Evolutionary conservation across 2,329 filamentous ascomycete species (phyloP).

Genomic region (Cryphonectria parasitica): DNA sequence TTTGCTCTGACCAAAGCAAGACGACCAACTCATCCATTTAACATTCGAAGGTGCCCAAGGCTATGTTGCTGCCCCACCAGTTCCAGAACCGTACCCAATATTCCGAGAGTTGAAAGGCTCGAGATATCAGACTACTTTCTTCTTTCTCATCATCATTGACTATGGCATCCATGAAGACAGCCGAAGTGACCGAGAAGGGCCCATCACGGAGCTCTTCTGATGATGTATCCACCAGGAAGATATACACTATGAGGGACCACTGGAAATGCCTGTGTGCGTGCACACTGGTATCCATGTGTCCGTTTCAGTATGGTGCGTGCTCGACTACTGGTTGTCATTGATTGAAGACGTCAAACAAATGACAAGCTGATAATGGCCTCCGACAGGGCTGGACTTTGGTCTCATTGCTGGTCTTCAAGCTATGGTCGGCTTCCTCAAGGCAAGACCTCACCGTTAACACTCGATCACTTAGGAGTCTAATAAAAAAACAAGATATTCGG

Average conservation of each 20-base stretch:
- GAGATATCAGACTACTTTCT: not conserved
- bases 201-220: not conserved
- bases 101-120: not conserved
- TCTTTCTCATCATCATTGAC: not conserved
- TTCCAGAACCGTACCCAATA: not conserved
- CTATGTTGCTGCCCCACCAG: not conserved
- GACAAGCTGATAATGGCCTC: not conserved
- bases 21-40: not conserved
- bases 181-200: not conserved
- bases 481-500: constrained; percentile 40
- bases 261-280: constrained; percentile 45
- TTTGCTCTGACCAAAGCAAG: not conserved
- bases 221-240: not conserved
- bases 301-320: constrained; percentile 54
- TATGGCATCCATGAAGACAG: constrained; percentile 12
- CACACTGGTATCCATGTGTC: constrained; percentile 51
- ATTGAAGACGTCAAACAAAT: not conserved
- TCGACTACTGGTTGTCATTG: not conserved
- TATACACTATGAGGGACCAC: constrained; percentile 34
- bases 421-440: constrained; percentile 53
- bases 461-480: not conserved
- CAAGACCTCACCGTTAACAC: constrained; percentile 28
- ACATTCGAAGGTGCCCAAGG: not conserved
- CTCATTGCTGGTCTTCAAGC: constrained; percentile 55
- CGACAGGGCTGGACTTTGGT: constrained; percentile 45